Conservation (phyloP, 1,284 basidiomycete species). For the Ceratobasidium sp. region DNA sequence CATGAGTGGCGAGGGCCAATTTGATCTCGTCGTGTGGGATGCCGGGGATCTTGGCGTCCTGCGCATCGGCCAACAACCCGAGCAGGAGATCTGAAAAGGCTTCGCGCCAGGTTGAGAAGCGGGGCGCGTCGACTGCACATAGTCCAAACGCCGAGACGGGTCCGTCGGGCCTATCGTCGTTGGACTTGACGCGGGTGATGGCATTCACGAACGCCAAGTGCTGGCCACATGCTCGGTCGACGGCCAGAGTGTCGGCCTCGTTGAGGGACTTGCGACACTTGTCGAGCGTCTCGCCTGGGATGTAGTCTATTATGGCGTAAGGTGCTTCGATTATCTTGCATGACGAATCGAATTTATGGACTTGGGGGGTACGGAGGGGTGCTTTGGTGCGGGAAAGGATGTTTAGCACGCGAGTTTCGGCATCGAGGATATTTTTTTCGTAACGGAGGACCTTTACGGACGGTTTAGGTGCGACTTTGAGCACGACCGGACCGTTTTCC, state of each 20-base stretch:
- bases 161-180: conserved; percentile 25
- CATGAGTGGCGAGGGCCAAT: neutral
- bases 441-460: conserved; percentile 22
- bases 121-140: conserved; percentile 32
- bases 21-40: conserved; percentile 29
- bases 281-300: conserved; percentile 21
- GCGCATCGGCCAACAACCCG: conserved; percentile 4
- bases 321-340: conserved; percentile 22
- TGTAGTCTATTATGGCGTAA: conserved; percentile 30
- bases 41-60: conserved; percentile 6
- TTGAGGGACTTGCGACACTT: neutral
- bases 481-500: conserved; percentile 21
- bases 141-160: conserved; percentile 24
- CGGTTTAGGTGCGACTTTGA: conserved; percentile 27
- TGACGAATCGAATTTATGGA: conserved; percentile 8
- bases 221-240: conserved; percentile 15
- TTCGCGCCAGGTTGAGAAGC: conserved; percentile 28
- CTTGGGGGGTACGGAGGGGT: conserved; percentile 22
- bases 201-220: conserved; percentile 3
- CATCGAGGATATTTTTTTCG: conserved; percentile 29
- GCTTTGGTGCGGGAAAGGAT: conserved; percentile 17
- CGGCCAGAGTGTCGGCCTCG: neutral
- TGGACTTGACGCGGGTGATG: conserved; percentile 15
- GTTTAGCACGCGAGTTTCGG: conserved; percentile 17
- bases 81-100: conserved; percentile 12